Percentiles rank a stretch among this genome's conserved stretches.
Evolutionary conservation across 2,329 filamentous ascomycete species (phyloP).

Genomic region (Juglanconis oblonga): DNA sequence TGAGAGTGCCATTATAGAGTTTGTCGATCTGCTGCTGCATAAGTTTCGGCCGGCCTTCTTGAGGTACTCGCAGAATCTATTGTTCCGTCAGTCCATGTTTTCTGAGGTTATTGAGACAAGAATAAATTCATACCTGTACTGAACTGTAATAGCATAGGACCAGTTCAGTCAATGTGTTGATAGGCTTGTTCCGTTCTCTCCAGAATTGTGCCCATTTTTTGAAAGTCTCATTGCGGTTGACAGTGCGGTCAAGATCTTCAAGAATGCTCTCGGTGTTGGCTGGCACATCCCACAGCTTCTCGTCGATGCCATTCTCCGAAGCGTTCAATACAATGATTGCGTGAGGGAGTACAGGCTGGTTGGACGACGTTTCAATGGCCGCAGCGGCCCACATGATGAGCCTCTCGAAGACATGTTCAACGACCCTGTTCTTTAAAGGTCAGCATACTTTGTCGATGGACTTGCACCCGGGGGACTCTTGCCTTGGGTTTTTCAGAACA

Average conservation of each 20-base stretch:
- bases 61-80: slow-evolving; percentile 39
- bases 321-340: slow-evolving; percentile 53
- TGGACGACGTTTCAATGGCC: slow-evolving; percentile 45
- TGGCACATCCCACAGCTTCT: slow-evolving; percentile 39
- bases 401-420: slow-evolving; percentile 28
- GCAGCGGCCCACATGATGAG: slow-evolving; percentile 45
- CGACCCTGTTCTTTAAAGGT: neutral
- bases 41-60: slow-evolving; percentile 37
- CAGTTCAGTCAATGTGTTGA: slow-evolving; percentile 37
- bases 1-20: slow-evolving; percentile 36
- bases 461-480: neutral
- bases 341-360: slow-evolving; percentile 53
- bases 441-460: neutral
- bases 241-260: slow-evolving; percentile 24
- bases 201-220: slow-evolving; percentile 31
- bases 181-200: slow-evolving; percentile 32
- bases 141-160: slow-evolving; percentile 44
- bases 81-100: neutral
- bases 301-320: slow-evolving; percentile 34
- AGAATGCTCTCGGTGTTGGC: slow-evolving; percentile 33
- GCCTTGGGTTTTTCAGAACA: slow-evolving; percentile 31
- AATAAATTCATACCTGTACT: slow-evolving; percentile 26
- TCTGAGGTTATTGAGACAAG: neutral
- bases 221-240: slow-evolving; percentile 25
- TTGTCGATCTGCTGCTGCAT: slow-evolving; percentile 43